phyloP scores from a whole-genome alignment of 495 filamentous ascomycete genomes.

The Aspergillus diversus region DNA sequence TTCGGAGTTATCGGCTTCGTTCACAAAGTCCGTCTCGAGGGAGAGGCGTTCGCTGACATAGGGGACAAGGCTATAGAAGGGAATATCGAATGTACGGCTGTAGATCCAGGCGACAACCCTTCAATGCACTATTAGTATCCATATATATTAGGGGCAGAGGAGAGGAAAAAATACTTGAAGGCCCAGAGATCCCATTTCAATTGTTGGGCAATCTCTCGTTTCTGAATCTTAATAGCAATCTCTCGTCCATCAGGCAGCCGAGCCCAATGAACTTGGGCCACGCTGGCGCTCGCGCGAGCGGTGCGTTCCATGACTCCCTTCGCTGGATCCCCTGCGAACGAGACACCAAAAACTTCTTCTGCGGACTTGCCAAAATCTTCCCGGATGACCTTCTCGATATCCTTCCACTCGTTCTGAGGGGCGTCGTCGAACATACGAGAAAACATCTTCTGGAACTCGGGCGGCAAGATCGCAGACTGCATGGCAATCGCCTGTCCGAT shows the following conservation, averaged over 20 bases:
- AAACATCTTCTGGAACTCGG: conserved; percentile 95
- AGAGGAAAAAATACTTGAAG: conserved; percentile 71
- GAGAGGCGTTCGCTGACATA: conserved; percentile 85
- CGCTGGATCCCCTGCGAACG: conserved; percentile 66
- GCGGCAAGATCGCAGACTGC: conserved; percentile 91
- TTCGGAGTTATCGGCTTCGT: conserved; percentile 87
- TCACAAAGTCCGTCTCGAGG: conserved; percentile 92
- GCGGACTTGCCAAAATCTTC: conserved; percentile 84
- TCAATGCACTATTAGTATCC: conserved; percentile 17
- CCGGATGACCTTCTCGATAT: conserved; percentile 82
- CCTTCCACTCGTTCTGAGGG: conserved; percentile 87
- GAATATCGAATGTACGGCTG: conserved; percentile 81
- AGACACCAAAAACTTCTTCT: conserved; percentile 89
- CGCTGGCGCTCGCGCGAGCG: conserved; percentile 85
- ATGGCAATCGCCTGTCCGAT: conserved; percentile 98
- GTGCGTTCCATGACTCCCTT: conserved; percentile 84
- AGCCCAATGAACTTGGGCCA: conserved; percentile 97
- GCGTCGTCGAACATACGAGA: conserved; percentile 97
- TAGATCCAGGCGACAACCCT: conserved; percentile 78
- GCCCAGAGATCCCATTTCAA: conserved; percentile 93
- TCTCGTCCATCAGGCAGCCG: conserved; percentile 79
- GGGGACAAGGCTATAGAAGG: conserved; percentile 83
- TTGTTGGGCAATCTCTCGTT: conserved; percentile 87
- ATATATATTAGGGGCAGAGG: neutral
- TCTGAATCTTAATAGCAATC: conserved; percentile 96